These are phyloP conservation scores for Cyberlindnera galapagoensis DNA, from an alignment of 805 yeast species.

Conservation along the genomic window DNA sequence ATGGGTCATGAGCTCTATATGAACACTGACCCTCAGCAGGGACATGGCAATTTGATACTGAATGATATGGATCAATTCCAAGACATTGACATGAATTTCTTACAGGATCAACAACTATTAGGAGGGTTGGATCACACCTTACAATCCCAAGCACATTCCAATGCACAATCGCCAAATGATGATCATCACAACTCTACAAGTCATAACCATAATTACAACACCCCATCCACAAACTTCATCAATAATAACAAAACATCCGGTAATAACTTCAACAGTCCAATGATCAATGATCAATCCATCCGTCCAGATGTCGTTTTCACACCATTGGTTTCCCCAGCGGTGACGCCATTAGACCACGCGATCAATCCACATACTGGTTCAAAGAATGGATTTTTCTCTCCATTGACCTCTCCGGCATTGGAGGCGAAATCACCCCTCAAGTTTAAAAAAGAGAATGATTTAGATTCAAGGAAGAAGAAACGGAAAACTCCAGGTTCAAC, in stretches of 20 bases:
- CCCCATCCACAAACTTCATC: too few relatives aligned
- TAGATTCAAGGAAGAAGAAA: slow-evolving; percentile 22
- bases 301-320: slow-evolving; percentile 63
- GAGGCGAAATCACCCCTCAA: slow-evolving; percentile 33
- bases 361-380: slow-evolving; percentile 8
- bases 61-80: too few relatives aligned
- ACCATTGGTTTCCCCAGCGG: slow-evolving; percentile 72
- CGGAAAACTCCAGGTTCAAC: slow-evolving; percentile 34
- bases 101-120: too few relatives aligned
- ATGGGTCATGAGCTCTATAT: too few relatives aligned
- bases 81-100: too few relatives aligned
- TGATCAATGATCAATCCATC: slow-evolving; percentile 22
- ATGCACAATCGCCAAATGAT: too few relatives aligned
- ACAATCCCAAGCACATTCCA: too few relatives aligned
- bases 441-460: slow-evolving; percentile 15
- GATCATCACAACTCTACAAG: too few relatives aligned
- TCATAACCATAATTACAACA: too few relatives aligned
- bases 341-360: slow-evolving; percentile 47
- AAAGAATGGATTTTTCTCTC: slow-evolving; percentile 27
- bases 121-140: too few relatives aligned
- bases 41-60: too few relatives aligned
- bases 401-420: slow-evolving; percentile 66
- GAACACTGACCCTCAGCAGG: too few relatives aligned
- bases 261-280: slow-evolving; percentile 16
- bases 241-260: slow-evolving; percentile 5